Base-by-base conservation (phyloP, 2,329 filamentous ascomycete species). In the Xylariales sp. region DNA sequence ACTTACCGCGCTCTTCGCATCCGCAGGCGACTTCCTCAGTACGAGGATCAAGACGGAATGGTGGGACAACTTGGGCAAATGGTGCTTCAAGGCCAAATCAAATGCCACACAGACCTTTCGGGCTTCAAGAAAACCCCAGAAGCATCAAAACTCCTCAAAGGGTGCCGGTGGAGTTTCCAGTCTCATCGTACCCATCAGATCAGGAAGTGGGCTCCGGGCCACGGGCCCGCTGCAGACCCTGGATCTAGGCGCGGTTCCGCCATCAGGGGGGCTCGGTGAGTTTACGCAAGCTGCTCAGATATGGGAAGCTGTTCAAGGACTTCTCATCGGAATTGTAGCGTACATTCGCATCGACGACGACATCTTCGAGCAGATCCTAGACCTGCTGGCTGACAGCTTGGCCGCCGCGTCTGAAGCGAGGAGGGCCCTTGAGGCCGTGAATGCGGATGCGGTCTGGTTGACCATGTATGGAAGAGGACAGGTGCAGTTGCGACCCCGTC, bases 11-110 rank as follows among this genome's bases (percentile, higher is more conserved):
- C 73, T 96, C 43, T 94, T 88, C 56, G 66, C 69, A 42, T 70
- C 78, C 34, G 87, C 88, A 0, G 87, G 89, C 0, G 82, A 88
- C 46, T 98, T 98, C 57, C 78, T 97, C 64, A 71, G 75, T 24
- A 80, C 78, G 1, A 73, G 93, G 5, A 78, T 96, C 46, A 80
- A 85, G 57, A 78, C 77, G 4, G 82, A 88, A 44, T 96, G 86
- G 84, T 66, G 62, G 39, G 66, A 72, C 12, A 63, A 79, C 18
- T 64, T 82, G 39, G 63, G 64, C 10, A 60, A 55, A 40, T 82
- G 68, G 74, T 75, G 66, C 47, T 57, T 53, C 32, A 68, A 64
- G 44, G 58, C 55, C 6, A 74, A 71, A 48, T 56, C 55, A 3
- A 63, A 70, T 39, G 68, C 63, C 14, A 40, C 38, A 41, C 22